Evolutionary conservation across 2,329 filamentous ascomycete genomes (phyloP).

Genomic region (Fusarium lyarnte): DNA sequence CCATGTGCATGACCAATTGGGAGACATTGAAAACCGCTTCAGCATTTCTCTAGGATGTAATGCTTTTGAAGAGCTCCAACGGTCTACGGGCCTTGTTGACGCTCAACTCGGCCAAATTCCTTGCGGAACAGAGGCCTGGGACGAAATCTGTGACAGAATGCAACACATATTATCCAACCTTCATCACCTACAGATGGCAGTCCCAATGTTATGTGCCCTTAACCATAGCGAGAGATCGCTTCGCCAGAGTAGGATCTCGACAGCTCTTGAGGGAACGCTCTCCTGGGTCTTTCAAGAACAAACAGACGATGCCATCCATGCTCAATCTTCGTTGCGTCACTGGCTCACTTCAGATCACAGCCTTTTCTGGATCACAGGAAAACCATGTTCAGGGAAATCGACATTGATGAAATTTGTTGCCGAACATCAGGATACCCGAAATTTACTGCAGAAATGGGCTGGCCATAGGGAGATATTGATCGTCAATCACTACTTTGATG

Average conservation of each 20-base stretch:
- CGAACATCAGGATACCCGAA: background rate
- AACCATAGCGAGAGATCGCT: background rate
- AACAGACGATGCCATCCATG: background rate
- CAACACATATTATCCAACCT: background rate
- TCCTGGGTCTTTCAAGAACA: background rate
- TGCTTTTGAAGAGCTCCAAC: background rate
- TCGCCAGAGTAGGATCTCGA: background rate
- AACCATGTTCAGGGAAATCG: conserved; percentile 13
- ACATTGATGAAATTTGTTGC: conserved; percentile 21
- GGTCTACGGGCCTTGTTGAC: background rate
- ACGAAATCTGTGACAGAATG: background rate
- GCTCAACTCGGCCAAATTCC: background rate
- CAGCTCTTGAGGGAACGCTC: background rate
- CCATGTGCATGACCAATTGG: background rate
- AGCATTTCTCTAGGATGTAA: background rate
- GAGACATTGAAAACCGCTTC: background rate
- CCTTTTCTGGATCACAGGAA: conserved; percentile 14
- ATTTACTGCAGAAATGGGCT: background rate
- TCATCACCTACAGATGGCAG: background rate
- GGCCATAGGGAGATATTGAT: background rate
- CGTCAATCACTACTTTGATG: conserved; percentile 7
- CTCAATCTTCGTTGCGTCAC: background rate
- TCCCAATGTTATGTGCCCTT: background rate
- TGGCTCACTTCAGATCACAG: background rate
- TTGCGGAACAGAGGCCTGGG: background rate